phyloP scores from a whole-genome alignment of 2,329 filamentous ascomycete genomes.

The Colletotrichum melonis region DNA sequence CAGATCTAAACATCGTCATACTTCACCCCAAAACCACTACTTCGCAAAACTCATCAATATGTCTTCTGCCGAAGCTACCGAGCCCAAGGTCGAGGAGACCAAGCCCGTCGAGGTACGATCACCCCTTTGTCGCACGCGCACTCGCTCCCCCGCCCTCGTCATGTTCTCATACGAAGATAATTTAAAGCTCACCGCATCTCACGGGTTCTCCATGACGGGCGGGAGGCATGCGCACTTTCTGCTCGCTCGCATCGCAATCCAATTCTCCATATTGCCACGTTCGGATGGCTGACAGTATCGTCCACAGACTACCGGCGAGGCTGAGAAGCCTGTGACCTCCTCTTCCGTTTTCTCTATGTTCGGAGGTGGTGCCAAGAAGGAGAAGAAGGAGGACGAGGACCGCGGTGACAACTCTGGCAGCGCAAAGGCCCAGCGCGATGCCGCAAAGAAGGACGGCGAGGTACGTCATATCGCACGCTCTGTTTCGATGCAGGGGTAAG shows the following conservation, averaged over 20 bases:
- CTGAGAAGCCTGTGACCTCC: constrained; percentile 60
- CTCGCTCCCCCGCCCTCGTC: background rate
- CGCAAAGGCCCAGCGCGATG: constrained; percentile 80
- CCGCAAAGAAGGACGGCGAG: constrained; percentile 65
- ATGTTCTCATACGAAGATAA: background rate
- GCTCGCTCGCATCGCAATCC: background rate
- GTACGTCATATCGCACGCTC: constrained; percentile 52
- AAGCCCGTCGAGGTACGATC: constrained; percentile 42
- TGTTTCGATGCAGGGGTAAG: background rate
- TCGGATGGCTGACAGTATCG: constrained; percentile 9
- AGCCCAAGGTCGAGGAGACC: constrained; percentile 66
- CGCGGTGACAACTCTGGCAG: constrained; percentile 89
- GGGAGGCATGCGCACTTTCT: background rate
- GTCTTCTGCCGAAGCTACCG: constrained; percentile 62
- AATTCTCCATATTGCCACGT: background rate
- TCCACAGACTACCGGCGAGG: constrained; percentile 37
- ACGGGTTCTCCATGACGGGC: background rate
- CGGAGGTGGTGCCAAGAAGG: constrained; percentile 95
- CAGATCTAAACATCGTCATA: constrained; percentile 25
- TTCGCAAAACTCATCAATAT: constrained; percentile 48
- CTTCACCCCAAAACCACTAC: background rate
- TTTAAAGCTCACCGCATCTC: background rate
- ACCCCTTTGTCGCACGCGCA: constrained; percentile 12
- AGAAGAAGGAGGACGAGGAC: constrained; percentile 89
- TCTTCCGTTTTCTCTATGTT: constrained; percentile 97